These are phyloP conservation scores for Pseudoturritis turrita DNA, from an alignment of 345 rosid species.

Conservation along the genomic window DNA sequence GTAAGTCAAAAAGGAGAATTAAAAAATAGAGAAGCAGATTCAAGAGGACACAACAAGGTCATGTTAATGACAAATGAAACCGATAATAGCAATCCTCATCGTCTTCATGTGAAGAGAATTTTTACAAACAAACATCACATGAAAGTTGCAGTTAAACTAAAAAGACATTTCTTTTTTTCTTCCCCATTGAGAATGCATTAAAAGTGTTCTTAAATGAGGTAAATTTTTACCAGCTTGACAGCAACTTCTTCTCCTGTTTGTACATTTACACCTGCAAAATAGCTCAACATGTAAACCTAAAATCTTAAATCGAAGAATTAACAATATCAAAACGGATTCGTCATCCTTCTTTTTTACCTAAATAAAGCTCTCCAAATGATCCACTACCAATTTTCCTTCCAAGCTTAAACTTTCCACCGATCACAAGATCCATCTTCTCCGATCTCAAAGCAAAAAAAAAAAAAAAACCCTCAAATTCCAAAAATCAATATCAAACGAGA, in stretches of 20 bases:
- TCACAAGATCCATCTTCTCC: slow-evolving; percentile 51
- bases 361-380: slow-evolving; percentile 80
- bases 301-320: background rate
- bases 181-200: background rate
- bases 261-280: slow-evolving; percentile 60
- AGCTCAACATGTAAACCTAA: background rate
- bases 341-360: slow-evolving; percentile 34
- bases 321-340: background rate
- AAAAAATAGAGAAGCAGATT: background rate
- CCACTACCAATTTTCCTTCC: slow-evolving; percentile 92
- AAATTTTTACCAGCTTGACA: slow-evolving; percentile 63
- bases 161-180: background rate
- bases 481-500: background rate
- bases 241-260: slow-evolving; percentile 91
- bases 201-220: background rate
- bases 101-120: slow-evolving; percentile 6
- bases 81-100: background rate
- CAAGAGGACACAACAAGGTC: background rate
- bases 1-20: background rate
- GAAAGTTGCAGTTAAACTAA: slow-evolving; percentile 5
- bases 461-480: background rate
- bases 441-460: background rate
- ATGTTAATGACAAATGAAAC: background rate
- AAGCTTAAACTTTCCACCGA: slow-evolving; percentile 77
- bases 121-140: slow-evolving; percentile 7